Evolutionary conservation across 2,329 filamentous ascomycete species (phyloP).

Genomic region (Calonectria henricotiae): DNA sequence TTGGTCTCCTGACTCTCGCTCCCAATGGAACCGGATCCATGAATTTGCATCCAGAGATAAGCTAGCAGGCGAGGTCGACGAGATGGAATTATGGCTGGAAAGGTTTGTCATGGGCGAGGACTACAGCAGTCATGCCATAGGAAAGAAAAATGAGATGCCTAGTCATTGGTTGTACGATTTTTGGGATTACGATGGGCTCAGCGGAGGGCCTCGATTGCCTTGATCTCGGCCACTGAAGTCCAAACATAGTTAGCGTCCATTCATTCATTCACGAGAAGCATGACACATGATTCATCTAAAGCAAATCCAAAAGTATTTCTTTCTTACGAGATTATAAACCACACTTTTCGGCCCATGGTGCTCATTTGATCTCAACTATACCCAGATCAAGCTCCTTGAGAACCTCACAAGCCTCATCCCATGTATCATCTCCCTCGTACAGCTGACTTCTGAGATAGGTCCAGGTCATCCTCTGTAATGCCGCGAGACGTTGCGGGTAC

Average conservation of each 20-base stretch:
- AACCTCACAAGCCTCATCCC: conserved; percentile 43
- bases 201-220: neutral
- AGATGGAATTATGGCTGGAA: conserved; percentile 14
- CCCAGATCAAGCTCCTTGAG: conserved; percentile 43
- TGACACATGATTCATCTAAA: no score
- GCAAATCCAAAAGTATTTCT: neutral
- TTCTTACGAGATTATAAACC: neutral
- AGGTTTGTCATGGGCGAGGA: neutral
- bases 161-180: neutral
- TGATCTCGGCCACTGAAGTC: no score
- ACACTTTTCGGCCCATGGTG: no score
- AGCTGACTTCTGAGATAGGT: conserved; percentile 49
- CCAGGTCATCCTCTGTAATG: conserved; percentile 49
- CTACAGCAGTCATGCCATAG: neutral
- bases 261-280: neutral
- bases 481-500: conserved; percentile 45
- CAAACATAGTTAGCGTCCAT: neutral
- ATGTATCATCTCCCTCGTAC: conserved; percentile 42
- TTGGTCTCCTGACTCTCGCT: neutral
- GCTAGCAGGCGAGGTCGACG: neutral
- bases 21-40: neutral
- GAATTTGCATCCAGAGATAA: no score
- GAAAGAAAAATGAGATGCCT: neutral
- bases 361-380: conserved; percentile 39
- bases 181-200: neutral